Percentiles rank a stretch among this genome's conserved stretches.
Evolutionary conservation across 208 protist genomes (phyloP).

Genomic region (Trypanosoma brucei): DNA sequence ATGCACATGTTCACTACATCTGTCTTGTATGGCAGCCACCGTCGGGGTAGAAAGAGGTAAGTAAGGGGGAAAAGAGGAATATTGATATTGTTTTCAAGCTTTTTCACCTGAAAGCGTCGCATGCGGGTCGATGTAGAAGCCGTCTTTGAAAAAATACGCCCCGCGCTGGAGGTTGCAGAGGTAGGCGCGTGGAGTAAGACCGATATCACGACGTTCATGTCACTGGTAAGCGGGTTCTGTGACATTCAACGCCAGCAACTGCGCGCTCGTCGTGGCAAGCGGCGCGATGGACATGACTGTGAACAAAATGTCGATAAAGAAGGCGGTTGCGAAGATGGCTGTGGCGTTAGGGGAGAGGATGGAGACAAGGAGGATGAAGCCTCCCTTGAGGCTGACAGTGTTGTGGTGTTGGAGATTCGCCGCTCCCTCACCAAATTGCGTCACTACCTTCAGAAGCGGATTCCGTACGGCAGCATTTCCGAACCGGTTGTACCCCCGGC

Average conservation of each 20-base stretch:
- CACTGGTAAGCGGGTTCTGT: slow-evolving; percentile 11
- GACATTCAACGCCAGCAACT: slow-evolving; percentile 1
- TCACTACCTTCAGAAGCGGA: slow-evolving; percentile 32
- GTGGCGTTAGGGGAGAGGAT: slow-evolving; percentile 2
- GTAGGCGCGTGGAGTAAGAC: slow-evolving; percentile 12
- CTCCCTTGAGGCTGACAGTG: slow-evolving; percentile 17
- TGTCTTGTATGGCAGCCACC: too few relatives aligned
- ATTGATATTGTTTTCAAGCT: neutral
- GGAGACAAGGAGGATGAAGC: slow-evolving; percentile 26
- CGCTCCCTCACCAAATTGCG: slow-evolving; percentile 41
- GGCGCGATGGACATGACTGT: neutral
- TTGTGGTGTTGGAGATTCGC: slow-evolving; percentile 42
- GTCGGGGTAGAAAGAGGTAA: too few relatives aligned
- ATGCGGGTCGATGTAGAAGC: slow-evolving; percentile 19
- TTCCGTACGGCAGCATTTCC: slow-evolving; percentile 36
- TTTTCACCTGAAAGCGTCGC: neutral
- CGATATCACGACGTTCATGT: slow-evolving; percentile 10
- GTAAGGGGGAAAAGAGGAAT: neutral
- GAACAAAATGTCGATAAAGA: neutral
- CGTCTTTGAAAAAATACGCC: slow-evolving; percentile 20
- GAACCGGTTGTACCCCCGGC: slow-evolving; percentile 31
- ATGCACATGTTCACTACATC: too few relatives aligned
- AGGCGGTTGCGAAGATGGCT: slow-evolving; percentile 2
- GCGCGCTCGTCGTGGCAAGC: neutral
- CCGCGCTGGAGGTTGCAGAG: slow-evolving; percentile 11